A percentile compares a stretch with the other conserved stretches of the same genome.
Conservation (phyloP, 257 asterid species). For the Mentha longifolia region DNA sequence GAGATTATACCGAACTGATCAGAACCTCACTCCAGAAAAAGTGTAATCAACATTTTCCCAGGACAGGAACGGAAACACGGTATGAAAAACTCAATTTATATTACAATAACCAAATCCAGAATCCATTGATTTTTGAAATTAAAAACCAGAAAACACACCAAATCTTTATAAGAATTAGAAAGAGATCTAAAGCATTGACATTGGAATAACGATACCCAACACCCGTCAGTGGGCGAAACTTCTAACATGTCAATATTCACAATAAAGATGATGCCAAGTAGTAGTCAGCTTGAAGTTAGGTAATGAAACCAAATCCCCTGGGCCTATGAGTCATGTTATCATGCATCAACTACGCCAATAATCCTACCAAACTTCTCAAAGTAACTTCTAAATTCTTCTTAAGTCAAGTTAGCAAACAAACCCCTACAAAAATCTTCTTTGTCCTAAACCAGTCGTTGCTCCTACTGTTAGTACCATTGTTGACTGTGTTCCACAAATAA, state of each 20-base stretch:
- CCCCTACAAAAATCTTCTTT: slow-evolving; percentile 97
- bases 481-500: no score
- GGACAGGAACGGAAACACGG: background rate
- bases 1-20: slow-evolving; percentile 19
- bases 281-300: slow-evolving; percentile 66
- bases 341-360: slow-evolving; percentile 87
- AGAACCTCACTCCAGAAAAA: slow-evolving; percentile 16
- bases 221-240: slow-evolving; percentile 46
- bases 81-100: slow-evolving; percentile 37
- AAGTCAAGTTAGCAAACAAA: slow-evolving; percentile 72
- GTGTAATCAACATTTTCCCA: slow-evolving; percentile 20
- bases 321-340: slow-evolving; percentile 86
- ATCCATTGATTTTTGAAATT: slow-evolving; percentile 43
- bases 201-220: slow-evolving; percentile 40
- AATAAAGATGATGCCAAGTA: slow-evolving; percentile 38
- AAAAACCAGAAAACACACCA: slow-evolving; percentile 47
- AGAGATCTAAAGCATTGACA: slow-evolving; percentile 38
- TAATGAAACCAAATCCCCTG: slow-evolving; percentile 92
- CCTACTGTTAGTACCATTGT: slow-evolving; percentile 55
- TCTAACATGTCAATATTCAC: slow-evolving; percentile 61
- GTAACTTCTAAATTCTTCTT: slow-evolving; percentile 79
- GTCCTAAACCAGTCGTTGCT: slow-evolving; percentile 65
- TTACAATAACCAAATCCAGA: slow-evolving; percentile 54
- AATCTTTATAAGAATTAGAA: slow-evolving; percentile 44
- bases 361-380: slow-evolving; percentile 86